Conservation (phyloP, 768 basidiomycete species). For the Leccinum ochraceum region DNA sequence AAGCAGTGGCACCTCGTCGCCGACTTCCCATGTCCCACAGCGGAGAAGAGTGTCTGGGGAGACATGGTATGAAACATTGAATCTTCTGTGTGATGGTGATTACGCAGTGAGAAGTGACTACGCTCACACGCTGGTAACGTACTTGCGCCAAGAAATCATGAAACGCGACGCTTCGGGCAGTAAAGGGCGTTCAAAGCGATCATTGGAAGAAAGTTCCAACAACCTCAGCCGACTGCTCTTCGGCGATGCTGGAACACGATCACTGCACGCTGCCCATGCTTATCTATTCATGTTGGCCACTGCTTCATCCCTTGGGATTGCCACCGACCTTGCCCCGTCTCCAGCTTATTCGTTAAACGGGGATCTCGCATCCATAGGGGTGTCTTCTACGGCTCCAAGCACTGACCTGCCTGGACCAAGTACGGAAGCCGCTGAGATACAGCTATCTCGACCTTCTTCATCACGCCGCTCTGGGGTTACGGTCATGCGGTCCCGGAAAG, state of each 20-base stretch:
- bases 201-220: slow-evolving; percentile 48
- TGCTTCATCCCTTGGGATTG: slow-evolving; percentile 58
- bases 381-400: slow-evolving; percentile 35
- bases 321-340: slow-evolving; percentile 39
- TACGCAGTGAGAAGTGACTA: slow-evolving; percentile 81
- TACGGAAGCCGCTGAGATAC: slow-evolving; percentile 18
- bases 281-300: slow-evolving; percentile 80
- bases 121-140: slow-evolving; percentile 68
- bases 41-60: slow-evolving; percentile 75
- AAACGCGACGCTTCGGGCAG: slow-evolving; percentile 51
- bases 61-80: slow-evolving; percentile 89
- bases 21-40: slow-evolving; percentile 44
- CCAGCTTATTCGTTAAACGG: slow-evolving; percentile 41
- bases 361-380: slow-evolving; percentile 29
- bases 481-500: slow-evolving; percentile 56
- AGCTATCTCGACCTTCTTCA: slow-evolving; percentile 36
- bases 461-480: slow-evolving; percentile 51
- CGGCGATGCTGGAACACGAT: slow-evolving; percentile 65
- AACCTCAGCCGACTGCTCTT: slow-evolving; percentile 50
- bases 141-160: slow-evolving; percentile 74
- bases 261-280: slow-evolving; percentile 79
- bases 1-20: slow-evolving; percentile 29
- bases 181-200: slow-evolving; percentile 44
- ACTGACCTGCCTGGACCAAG: slow-evolving; percentile 30
- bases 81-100: slow-evolving; percentile 78